Conservation (phyloP, 192 early-diverging fungal genomes). For the Backusella sp. region DNA sequence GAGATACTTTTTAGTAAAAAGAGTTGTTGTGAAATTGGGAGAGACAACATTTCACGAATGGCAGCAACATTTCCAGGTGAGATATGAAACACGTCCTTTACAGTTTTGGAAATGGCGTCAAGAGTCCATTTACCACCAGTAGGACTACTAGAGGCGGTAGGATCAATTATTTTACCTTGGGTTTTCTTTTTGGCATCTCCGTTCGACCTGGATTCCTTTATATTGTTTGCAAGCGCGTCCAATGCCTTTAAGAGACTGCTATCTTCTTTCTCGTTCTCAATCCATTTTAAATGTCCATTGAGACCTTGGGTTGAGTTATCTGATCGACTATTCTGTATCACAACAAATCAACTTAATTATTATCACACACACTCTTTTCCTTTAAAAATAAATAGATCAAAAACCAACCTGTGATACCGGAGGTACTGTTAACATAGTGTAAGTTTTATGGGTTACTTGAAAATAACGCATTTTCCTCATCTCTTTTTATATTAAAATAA, state of each 20-base stretch:
- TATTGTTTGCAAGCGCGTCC: background rate
- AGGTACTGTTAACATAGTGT: background rate
- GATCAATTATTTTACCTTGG: background rate
- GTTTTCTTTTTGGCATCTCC: background rate
- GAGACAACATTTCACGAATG: background rate
- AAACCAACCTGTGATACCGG: background rate
- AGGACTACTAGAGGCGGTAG: background rate
- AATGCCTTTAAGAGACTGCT: background rate
- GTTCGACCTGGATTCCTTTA: background rate
- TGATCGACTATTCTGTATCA: background rate
- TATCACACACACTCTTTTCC: background rate
- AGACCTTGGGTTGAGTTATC: background rate
- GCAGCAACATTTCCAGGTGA: constrained; percentile 7
- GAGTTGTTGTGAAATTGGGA: constrained; percentile 13
- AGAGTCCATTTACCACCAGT: constrained; percentile 7
- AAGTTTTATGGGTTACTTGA: background rate
- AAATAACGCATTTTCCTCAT: background rate
- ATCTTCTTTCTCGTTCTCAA: background rate
- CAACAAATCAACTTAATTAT: background rate
- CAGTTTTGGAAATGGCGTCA: constrained; percentile 5
- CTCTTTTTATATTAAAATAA: background rate
- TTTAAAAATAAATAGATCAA: background rate
- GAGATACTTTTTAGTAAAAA: background rate
- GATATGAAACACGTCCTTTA: background rate
- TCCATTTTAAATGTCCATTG: background rate